Base-by-base conservation (phyloP, 805 yeast genomes). In the Teunomyces panamensis region DNA sequence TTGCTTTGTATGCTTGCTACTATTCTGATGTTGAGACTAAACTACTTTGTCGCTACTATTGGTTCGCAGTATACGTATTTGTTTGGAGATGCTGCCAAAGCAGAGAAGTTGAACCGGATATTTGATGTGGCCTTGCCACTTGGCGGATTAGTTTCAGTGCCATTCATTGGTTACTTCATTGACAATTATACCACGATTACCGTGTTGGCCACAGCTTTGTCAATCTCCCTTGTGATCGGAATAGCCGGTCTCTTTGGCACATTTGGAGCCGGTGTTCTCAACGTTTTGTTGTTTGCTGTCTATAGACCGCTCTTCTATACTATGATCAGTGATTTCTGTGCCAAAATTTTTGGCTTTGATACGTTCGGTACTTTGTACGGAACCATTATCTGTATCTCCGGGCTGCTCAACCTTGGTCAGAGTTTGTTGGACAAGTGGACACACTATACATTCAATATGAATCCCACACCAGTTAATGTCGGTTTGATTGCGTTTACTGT, bases 261-360 rank as follows among this genome's bases (percentile, higher is more conserved):
- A 32, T 71, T 67, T 46, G n/a, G 51, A 24, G 53, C 73, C 2
- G 83, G 81, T 46, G 47, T 77, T 7, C 39, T 76, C 43, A 74
- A 77, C 51, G 75, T 79, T 28, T 57, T 71, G 33, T 44, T 79
- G 14, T 79, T 79, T 58, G 83, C 78, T 32, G 71, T 69, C 32
- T 79, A 75, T 65, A 70, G 84, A 59, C 84, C 84, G 32, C 78
- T 79, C 54, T 79, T 78, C 62, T 79, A 79, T 58, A 79, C 84
- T n/a, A 69, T 81, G 2, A 66, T 79, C 33, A 74, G 80, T 3
- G 84, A 79, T 57, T 76, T 71, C 57, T 79, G 84, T 56, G 83
- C 86, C 26, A 83, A 83, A 60, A 83, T 78, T 42, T 83, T 81
- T 60, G 85, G 86, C 1, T 74, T 77, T 53, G 83, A 79, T 56